Evolutionary conservation across 1,284 basidiomycete genomes (phyloP).

Genomic region (Anthracocystis walkeri): DNA sequence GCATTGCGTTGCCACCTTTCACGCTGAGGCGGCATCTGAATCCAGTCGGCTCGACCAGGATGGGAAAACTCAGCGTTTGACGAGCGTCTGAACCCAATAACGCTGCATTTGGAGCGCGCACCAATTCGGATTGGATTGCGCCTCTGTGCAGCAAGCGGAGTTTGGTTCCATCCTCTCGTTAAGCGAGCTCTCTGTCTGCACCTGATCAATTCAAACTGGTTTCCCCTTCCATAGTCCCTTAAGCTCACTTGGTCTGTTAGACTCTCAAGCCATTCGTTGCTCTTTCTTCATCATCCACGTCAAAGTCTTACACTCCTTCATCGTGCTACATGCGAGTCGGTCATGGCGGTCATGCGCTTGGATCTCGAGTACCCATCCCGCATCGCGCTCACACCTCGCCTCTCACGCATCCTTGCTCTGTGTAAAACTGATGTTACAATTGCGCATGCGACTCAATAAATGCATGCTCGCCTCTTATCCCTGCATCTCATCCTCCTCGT

Average conservation of each 20-base stretch:
- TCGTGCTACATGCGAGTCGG: no score
- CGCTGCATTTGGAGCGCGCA: neutral
- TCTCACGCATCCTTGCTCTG: neutral
- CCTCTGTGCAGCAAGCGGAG: no score
- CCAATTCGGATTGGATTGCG: no score
- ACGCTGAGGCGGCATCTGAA: neutral
- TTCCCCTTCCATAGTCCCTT: no score
- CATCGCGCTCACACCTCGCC: neutral
- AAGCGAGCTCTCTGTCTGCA: no score
- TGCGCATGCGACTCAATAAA: constrained; percentile 2
- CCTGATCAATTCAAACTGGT: no score
- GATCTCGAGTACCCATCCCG: neutral
- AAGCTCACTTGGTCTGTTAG: no score
- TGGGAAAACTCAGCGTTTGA: neutral
- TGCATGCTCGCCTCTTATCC: neutral
- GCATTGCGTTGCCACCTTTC: neutral
- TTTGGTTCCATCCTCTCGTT: no score
- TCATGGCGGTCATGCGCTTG: neutral
- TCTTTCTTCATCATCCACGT: no score
- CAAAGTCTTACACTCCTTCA: no score
- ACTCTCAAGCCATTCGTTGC: no score
- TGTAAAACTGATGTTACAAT: constrained; percentile 5
- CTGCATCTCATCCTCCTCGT: neutral
- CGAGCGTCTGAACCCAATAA: no score
- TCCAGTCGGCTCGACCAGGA: neutral